phyloP scores from a whole-genome alignment of 2,329 filamentous ascomycete genomes.

The Talaromyces sp. region DNA sequence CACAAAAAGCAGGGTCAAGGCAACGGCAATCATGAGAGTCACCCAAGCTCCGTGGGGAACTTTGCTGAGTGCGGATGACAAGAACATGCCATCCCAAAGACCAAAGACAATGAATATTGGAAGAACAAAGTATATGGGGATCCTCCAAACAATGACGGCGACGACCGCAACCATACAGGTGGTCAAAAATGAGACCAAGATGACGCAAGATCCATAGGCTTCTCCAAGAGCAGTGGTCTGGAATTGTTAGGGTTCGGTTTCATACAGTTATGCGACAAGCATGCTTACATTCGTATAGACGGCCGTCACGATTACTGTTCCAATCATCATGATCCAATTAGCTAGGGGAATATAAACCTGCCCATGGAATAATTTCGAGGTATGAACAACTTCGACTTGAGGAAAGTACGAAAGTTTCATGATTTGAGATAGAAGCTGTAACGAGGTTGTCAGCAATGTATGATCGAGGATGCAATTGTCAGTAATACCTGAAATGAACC shows the following conservation, averaged over 20 bases:
- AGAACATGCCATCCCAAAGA: constrained; percentile 65
- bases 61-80: constrained; percentile 68
- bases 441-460: neutral
- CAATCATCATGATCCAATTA: constrained; percentile 75
- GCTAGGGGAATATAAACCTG: constrained; percentile 73
- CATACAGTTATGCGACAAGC: neutral
- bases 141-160: constrained; percentile 68
- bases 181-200: constrained; percentile 74
- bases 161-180: constrained; percentile 71
- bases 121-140: constrained; percentile 59
- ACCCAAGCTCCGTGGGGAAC: constrained; percentile 77
- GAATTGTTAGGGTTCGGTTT: neutral
- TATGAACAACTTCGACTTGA: constrained; percentile 70
- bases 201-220: constrained; percentile 76
- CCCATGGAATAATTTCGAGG: constrained; percentile 65
- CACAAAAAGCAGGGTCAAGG: constrained; percentile 64
- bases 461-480: neutral
- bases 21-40: constrained; percentile 61
- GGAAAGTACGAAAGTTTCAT: constrained; percentile 74
- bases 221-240: constrained; percentile 66
- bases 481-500: constrained; percentile 61
- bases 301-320: constrained; percentile 69
- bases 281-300: constrained; percentile 61
- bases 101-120: constrained; percentile 62
- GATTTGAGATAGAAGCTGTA: constrained; percentile 60